Percentiles rank a stretch among this genome's conserved stretches.
These are phyloP conservation scores for Lactarius vividus DNA, from an alignment of 768 basidiomycete genomes.

Conservation along the genomic window DNA sequence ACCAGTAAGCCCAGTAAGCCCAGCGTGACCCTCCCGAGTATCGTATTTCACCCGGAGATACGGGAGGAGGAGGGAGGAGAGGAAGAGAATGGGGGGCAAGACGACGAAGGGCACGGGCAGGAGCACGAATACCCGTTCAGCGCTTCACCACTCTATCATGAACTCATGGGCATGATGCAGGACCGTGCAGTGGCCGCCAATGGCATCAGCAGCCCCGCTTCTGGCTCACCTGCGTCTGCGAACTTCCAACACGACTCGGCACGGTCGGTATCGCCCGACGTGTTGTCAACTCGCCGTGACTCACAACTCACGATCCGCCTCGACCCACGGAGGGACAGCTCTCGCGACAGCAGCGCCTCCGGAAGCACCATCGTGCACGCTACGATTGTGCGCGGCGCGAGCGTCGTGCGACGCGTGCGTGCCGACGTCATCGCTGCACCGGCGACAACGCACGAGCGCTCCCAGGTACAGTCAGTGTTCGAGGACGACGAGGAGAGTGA, in stretches of 20 bases:
- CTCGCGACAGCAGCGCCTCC: conserved; percentile 24
- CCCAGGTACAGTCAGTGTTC: neutral
- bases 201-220: neutral
- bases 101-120: neutral
- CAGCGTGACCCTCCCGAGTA: conserved; percentile 20
- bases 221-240: conserved; percentile 4
- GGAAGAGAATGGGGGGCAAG: neutral
- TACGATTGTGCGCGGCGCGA: conserved; percentile 28
- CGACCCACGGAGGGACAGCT: conserved; percentile 18
- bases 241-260: conserved; percentile 14
- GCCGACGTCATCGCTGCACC: conserved; percentile 22
- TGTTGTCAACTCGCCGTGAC: conserved; percentile 1
- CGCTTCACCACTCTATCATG: conserved; percentile 27
- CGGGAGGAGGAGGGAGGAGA: conserved; percentile 10
- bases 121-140: conserved; percentile 12
- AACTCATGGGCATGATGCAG: conserved; percentile 30
- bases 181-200: conserved; percentile 5
- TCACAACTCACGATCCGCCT: conserved; percentile 23
- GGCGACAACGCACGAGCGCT: neutral
- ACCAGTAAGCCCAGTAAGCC: conserved; percentile 5
- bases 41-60: conserved; percentile 13
- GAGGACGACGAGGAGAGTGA: conserved; percentile 20
- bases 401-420: conserved; percentile 26
- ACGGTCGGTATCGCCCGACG: neutral
- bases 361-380: conserved; percentile 26